Conservation (phyloP, 2,329 filamentous ascomycete genomes). For the Chrysosporium queenslandicum region DNA sequence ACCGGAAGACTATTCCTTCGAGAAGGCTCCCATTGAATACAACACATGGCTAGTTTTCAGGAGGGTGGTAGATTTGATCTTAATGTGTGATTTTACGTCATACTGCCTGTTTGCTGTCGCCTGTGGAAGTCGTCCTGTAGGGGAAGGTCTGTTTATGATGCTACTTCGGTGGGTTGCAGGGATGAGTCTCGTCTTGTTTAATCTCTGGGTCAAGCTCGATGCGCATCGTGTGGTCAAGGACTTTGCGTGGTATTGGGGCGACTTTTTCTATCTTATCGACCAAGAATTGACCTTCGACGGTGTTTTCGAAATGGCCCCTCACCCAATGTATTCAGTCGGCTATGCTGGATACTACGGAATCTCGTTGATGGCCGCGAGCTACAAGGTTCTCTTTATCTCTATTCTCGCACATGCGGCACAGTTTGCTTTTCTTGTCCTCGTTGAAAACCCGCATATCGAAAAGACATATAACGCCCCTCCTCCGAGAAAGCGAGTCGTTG, state of each 20-base stretch:
- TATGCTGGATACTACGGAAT: conserved; percentile 98
- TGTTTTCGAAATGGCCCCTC: conserved; percentile 97
- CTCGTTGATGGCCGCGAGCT: conserved; percentile 95
- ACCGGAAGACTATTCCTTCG: conserved; percentile 83
- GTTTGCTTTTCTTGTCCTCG: conserved; percentile 79
- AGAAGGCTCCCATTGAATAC: conserved; percentile 89
- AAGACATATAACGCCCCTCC: conserved; percentile 91
- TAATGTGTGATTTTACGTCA: conserved; percentile 97
- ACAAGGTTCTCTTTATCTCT: conserved; percentile 93
- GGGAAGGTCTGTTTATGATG: conserved; percentile 61
- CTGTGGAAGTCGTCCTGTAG: conserved; percentile 63
- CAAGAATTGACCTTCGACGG: conserved; percentile 97
- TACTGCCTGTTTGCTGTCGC: conserved; percentile 94
- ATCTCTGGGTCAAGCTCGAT: conserved; percentile 96
- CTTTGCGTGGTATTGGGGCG: conserved; percentile 99
- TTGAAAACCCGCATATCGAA: conserved; percentile 97
- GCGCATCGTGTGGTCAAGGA: conserved; percentile 97
- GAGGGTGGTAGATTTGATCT: conserved; percentile 85
- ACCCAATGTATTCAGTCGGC: conserved; percentile 97
- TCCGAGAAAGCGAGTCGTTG: conserved; percentile 48
- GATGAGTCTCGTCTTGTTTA: conserved; percentile 74
- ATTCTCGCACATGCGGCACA: conserved; percentile 90
- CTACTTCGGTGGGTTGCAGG: conserved; percentile 68
- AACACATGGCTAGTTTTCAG: conserved; percentile 98
- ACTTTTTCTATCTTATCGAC: conserved; percentile 98